These are phyloP conservation scores for Cyclostephanos invisitatus DNA, from an alignment of 108 stramenopile species.

Conservation along the genomic window DNA sequence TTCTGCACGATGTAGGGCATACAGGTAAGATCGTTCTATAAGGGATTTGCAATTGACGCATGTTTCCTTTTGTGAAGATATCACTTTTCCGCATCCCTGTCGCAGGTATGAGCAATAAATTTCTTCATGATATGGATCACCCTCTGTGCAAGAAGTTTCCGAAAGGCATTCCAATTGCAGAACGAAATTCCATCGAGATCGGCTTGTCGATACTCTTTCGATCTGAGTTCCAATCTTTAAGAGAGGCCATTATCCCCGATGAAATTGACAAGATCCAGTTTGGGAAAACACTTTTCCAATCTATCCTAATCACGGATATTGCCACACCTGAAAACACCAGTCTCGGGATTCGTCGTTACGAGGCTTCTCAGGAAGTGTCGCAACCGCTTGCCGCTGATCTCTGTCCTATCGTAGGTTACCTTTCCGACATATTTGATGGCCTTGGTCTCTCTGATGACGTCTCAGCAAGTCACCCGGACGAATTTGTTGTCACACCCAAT, in stretches of 20 bases:
- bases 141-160: constrained; percentile 17
- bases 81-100: too few species aligned
- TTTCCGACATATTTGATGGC: constrained; percentile 12
- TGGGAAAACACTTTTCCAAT: constrained; percentile 25
- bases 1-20: constrained; percentile 57
- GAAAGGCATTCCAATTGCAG: constrained; percentile 26
- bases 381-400: constrained; percentile 3
- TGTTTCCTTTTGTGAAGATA: background rate
- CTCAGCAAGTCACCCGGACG: constrained; percentile 21
- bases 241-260: constrained; percentile 25
- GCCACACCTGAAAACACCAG: constrained; percentile 29
- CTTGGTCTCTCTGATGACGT: constrained; percentile 5
- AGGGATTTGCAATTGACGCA: background rate
- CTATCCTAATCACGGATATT: constrained; percentile 43
- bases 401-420: constrained; percentile 26
- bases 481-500: constrained; percentile 15
- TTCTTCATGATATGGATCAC: constrained; percentile 19
- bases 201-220: constrained; percentile 37
- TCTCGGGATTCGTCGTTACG: constrained; percentile 19
- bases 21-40: constrained; percentile 21
- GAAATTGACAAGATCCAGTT: constrained; percentile 24
- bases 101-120: constrained; percentile 25
- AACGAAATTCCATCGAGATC: constrained; percentile 43
- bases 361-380: constrained; percentile 10
- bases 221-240: constrained; percentile 19